These are phyloP conservation scores for Fusarium piperis DNA, from an alignment of 2,329 filamentous ascomycete species.

Conservation along the genomic window DNA sequence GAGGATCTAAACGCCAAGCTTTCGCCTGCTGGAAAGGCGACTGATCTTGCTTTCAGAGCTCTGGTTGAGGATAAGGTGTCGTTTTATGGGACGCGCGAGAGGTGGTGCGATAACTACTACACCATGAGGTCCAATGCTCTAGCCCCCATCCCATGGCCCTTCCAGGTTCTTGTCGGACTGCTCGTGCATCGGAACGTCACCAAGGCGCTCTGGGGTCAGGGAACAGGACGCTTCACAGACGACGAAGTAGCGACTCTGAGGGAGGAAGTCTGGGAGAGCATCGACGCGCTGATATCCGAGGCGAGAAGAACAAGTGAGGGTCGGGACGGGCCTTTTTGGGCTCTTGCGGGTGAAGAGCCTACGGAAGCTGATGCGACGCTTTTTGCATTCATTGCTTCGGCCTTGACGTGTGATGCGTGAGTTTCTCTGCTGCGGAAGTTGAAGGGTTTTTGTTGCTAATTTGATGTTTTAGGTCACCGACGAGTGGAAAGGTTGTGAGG, in stretches of 20 bases:
- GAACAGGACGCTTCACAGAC: conserved; percentile 59
- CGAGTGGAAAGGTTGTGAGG: conserved; percentile 55
- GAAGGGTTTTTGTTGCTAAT: conserved; percentile 2
- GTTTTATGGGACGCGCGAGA: conserved; percentile 65
- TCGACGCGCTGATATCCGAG: conserved; percentile 57
- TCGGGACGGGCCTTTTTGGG: conserved; percentile 61
- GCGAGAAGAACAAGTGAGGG: conserved; percentile 41
- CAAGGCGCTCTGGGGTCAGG: conserved; percentile 64
- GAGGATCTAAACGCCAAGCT: conserved; percentile 60
- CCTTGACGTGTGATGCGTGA: conserved; percentile 63
- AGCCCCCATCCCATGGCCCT: conserved; percentile 58
- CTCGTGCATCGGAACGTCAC: conserved; percentile 56
- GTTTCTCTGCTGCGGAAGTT: conserved; percentile 40
- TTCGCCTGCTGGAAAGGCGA: conserved; percentile 49
- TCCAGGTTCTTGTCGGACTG: conserved; percentile 61
- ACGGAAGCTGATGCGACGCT: conserved; percentile 67
- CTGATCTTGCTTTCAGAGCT: conserved; percentile 63
- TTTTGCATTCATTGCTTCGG: conserved; percentile 67
- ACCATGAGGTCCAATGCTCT: conserved; percentile 64
- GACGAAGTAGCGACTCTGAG: conserved; percentile 60
- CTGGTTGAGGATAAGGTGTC: conserved; percentile 69
- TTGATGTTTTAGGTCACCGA: conserved; percentile 53
- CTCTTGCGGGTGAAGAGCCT: conserved; percentile 61
- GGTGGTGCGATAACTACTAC: conserved; percentile 69
- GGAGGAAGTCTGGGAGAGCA: conserved; percentile 62